phyloP scores from a whole-genome alignment of 2,329 filamentous ascomycete species.

The Zasmidium citrigriseum region DNA sequence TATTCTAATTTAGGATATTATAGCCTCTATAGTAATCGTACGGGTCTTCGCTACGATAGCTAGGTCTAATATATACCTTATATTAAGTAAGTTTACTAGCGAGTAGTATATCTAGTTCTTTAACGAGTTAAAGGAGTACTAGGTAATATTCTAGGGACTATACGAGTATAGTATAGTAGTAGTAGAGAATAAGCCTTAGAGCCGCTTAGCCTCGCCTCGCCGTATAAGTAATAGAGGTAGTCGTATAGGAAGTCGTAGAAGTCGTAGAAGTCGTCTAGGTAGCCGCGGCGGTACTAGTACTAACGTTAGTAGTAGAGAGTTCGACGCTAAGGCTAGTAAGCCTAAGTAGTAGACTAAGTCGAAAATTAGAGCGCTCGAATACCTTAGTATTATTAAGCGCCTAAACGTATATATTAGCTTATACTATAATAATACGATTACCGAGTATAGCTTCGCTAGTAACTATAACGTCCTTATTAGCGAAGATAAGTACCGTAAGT shows the following conservation, averaged over 20 bases:
- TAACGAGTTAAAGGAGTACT: neutral
- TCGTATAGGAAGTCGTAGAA: neutral
- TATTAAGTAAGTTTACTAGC: neutral
- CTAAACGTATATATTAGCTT: neutral
- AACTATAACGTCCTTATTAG: neutral
- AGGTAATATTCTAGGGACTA: neutral
- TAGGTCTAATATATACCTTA: neutral
- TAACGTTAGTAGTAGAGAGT: neutral
- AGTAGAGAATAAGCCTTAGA: neutral
- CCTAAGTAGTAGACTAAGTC: neutral
- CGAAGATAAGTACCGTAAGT: neutral
- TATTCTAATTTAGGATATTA: neutral
- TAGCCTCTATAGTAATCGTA: neutral
- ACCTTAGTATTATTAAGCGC: neutral
- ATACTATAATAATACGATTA: neutral
- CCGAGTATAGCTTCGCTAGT: neutral
- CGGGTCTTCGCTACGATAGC: neutral
- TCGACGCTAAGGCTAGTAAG: no score
- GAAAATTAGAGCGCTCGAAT: neutral
- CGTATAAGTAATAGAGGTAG: neutral
- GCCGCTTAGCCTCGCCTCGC: neutral
- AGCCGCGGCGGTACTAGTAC: neutral
- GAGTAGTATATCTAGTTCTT: neutral
- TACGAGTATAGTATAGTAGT: neutral
- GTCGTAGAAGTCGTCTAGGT: neutral